Base-by-base conservation (phyloP, 2,329 filamentous ascomycete genomes). In the Sphaerulina populicola region DNA sequence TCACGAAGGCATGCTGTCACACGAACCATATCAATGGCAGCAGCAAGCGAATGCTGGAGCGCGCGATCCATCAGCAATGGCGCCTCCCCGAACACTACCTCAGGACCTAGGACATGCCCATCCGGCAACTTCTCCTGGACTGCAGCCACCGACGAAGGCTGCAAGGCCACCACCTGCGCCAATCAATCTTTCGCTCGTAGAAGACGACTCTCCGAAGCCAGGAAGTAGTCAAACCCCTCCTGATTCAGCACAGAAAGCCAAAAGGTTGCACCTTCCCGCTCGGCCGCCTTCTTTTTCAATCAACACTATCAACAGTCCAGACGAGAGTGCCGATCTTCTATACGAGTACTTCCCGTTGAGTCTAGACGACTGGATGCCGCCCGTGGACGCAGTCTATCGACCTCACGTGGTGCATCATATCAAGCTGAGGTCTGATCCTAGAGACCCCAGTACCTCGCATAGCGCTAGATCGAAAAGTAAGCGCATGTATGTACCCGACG, bases 341-440 rank as follows among this genome's bases (percentile, higher is more conserved):
- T 96, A 96, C 66, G 90, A 97, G 70, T 96, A 97, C 66, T 96
- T 97, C 58, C 90, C 90, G 0, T 75, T 97, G 12, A 89, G 85
- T 44, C 72, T 95, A 52, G 89, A 96, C 66, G 90, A 96, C 64
- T 96, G 86, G 86, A 88, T 90, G 80, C 86, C 86, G 2, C 88
- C 88, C 1, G 87, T 94, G 2, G 88, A 94, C 68, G 88, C 88
- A 4, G 84, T 95, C 12, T 95, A 94, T 66, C 77, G 88, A 44
- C 91, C 90, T 5, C 90, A 96, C 67, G 88, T 95, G 12, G 90
- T 96, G 2, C 91, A 97, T 69, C 90, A 96, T 66, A 91, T 86
- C 15, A 75, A 73, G 51, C 57, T 76, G 31, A 72, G 72, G 1
- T 65, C 69, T 33, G 74, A 76, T 59, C 70, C 72, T 2, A 71